Conservation (phyloP, 176 grass and related monocot species). For the Avena sativa region DNA sequence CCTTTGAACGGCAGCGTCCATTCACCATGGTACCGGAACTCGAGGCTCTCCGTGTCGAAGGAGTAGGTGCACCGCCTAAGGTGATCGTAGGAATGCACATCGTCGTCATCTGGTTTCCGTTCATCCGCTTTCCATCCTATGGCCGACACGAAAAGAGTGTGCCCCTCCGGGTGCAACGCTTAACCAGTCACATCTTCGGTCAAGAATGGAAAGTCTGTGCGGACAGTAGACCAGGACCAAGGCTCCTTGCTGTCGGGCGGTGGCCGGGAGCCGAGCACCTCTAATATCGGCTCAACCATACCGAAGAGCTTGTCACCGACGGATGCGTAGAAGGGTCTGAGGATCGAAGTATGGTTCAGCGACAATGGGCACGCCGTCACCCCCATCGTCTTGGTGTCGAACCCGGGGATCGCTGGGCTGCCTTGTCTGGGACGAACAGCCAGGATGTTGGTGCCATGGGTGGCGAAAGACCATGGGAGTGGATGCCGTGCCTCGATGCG, state of each 20-base stretch:
- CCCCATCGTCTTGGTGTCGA: background rate
- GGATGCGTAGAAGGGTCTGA: background rate
- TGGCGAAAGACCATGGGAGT: background rate
- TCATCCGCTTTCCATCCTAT: too few relatives aligned
- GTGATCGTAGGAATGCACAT: too few relatives aligned
- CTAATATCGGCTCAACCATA: background rate
- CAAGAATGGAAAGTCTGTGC: background rate
- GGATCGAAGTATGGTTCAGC: background rate
- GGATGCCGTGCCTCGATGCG: background rate
- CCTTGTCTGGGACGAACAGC: background rate
- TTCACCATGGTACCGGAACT: background rate
- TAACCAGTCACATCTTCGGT: background rate
- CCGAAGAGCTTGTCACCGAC: background rate
- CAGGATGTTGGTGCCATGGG: constrained; percentile 6
- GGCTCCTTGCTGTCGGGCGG: background rate
- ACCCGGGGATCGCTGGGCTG: background rate
- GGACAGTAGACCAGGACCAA: background rate
- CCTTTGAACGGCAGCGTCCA: background rate
- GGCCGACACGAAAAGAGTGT: background rate
- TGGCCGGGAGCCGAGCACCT: background rate
- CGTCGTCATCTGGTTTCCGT: background rate
- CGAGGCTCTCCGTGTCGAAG: background rate
- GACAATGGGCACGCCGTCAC: background rate
- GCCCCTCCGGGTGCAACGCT: background rate
- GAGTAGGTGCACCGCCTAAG: background rate